Conservation (phyloP, 2,329 filamentous ascomycete genomes). For the Paecilomyces dactylethromorphus region DNA sequence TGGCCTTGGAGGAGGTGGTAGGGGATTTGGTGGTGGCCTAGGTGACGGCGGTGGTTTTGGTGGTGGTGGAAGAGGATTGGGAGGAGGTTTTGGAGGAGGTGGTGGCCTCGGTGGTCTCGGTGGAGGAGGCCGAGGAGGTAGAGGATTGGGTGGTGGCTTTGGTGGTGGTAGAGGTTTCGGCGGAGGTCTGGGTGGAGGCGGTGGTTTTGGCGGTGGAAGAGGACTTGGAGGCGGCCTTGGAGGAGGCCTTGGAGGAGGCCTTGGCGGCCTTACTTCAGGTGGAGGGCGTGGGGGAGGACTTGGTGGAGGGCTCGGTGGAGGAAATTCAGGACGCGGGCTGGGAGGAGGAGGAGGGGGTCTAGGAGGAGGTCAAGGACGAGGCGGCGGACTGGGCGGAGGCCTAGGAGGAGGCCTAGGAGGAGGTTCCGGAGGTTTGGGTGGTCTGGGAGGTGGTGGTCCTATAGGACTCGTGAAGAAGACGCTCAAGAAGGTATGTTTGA, state of each 20-base stretch:
- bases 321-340: background rate
- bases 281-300: slow-evolving; percentile 2
- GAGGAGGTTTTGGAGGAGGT: background rate
- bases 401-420: background rate
- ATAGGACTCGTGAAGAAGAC: slow-evolving; percentile 16
- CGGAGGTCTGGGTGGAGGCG: background rate
- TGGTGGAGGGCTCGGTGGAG: background rate
- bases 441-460: slow-evolving; percentile 1
- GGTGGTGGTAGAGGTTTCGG: background rate
- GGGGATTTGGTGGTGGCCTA: background rate
- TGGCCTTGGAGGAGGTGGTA: background rate
- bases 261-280: background rate
- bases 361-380: background rate
- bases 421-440: background rate
- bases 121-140: background rate
- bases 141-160: background rate
- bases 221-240: background rate
- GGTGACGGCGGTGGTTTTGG: background rate
- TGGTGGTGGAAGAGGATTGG: background rate
- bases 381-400: background rate
- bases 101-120: background rate
- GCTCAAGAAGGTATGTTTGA: slow-evolving; percentile 20
- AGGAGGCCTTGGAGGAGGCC: background rate
- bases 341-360: background rate
- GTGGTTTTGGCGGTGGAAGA: background rate